These are phyloP conservation scores for Pseudofabraea citricarpa DNA, from an alignment of 2,329 filamentous ascomycete species.

Conservation along the genomic window DNA sequence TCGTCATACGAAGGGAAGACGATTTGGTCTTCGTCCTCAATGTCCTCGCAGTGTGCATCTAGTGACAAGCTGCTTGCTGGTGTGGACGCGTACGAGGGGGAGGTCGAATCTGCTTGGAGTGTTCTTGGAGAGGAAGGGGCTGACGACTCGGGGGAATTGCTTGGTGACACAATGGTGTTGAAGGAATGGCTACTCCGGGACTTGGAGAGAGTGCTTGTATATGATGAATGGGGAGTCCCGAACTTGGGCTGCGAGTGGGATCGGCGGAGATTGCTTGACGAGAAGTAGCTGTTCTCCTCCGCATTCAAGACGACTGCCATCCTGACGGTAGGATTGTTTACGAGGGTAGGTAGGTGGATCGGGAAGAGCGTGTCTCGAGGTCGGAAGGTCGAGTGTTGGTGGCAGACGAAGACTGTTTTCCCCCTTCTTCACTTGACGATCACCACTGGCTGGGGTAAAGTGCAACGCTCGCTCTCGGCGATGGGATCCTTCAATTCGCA, in stretches of 20 bases:
- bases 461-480: not conserved
- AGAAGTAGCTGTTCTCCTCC: slow-evolving; percentile 54
- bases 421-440: too few species aligned
- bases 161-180: slow-evolving; percentile 18
- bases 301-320: slow-evolving; percentile 32
- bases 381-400: not conserved
- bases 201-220: slow-evolving; percentile 41
- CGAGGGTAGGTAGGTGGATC: not conserved
- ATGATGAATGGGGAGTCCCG: slow-evolving; percentile 40
- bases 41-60: slow-evolving; percentile 89
- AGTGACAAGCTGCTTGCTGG: slow-evolving; percentile 58
- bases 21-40: slow-evolving; percentile 73
- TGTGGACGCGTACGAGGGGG: slow-evolving; percentile 57
- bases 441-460: too few species aligned
- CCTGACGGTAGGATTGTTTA: slow-evolving; percentile 5
- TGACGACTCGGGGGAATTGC: slow-evolving; percentile 38
- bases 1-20: slow-evolving; percentile 37
- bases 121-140: slow-evolving; percentile 52
- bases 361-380: not conserved
- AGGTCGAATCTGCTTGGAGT: slow-evolving; percentile 43
- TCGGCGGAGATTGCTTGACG: slow-evolving; percentile 47
- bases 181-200: slow-evolving; percentile 29
- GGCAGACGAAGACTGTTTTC: not conserved
- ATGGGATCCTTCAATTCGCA: too few species aligned
- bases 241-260: slow-evolving; percentile 59